Evolutionary conservation across 306 rosid species (phyloP), one percentile per base, ranked within the genome.

Genomic region (Elaeagnus macrophylla): DNA sequence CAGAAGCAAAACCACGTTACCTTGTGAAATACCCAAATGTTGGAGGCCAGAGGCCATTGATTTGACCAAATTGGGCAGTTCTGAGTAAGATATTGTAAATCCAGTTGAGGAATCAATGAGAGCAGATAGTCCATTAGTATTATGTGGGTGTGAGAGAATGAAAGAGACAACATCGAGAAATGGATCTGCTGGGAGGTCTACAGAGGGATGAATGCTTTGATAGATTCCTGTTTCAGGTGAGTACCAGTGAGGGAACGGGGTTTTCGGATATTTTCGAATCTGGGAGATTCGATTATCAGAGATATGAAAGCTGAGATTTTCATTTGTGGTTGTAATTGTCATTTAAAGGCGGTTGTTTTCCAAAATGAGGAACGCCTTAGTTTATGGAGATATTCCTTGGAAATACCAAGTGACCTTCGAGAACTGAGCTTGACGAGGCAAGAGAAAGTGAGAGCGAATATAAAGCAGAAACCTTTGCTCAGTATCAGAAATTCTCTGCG

Each of bases 21-120:
- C 82, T 64, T 81, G 64, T 41, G 84, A 74, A 67, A 90, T 54
- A 36, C 95, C 91, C 59, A 79, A 38, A 6, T 73, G 71, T 13
- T 60, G 73, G 39, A 90, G 86, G 11, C 84, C 86, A 62, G 71
- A 78, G 39, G 97, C 94, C 78, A 83, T 19, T 54, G 95, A 74
- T 47, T 90, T 56, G 43, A 83, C 74, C 37, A 72, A 66, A 69
- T 79, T 64, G 59, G 59, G 57, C 63, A 90, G 71, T 40, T 83
- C 60, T 3, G 77, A 12, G 80, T 83, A 86, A 54, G 91, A 74
- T 19, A 90, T 51, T 13, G 88, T 72, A 62, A 6, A 67, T 63
- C 84, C 94, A 64, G 88, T 48, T 44, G 79, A 79, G 62, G 91
- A 78, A 78, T 80, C 95, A 43, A 76, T 60, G 53, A 81, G 82